Conservation (phyloP, 352 stramenopile genomes). For the Globisporangium takayamanum region DNA sequence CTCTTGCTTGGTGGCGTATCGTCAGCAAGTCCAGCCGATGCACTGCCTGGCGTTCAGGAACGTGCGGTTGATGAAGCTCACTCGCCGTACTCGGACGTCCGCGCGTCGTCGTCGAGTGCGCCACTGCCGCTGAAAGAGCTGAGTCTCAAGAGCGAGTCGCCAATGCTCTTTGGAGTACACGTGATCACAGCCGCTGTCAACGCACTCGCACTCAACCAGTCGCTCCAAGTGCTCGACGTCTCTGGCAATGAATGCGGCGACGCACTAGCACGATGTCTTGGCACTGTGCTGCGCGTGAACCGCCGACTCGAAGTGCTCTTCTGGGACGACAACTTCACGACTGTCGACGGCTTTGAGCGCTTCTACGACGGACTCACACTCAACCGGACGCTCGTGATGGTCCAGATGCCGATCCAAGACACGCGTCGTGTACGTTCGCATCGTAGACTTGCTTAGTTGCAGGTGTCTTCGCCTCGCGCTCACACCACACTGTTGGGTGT, state of each 20-base stretch:
- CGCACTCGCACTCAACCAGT: constrained; percentile 30
- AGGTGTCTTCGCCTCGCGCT: not conserved
- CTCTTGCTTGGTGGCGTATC: constrained; percentile 27
- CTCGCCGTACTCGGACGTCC: constrained; percentile 1
- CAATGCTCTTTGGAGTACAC: constrained; percentile 46
- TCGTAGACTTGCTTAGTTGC: not conserved
- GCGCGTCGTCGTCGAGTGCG: constrained; percentile 4
- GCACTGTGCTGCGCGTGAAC: constrained; percentile 42
- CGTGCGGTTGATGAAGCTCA: not conserved
- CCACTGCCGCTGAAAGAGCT: constrained; percentile 45
- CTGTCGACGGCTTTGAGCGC: constrained; percentile 51
- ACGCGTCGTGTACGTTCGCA: constrained; percentile 39
- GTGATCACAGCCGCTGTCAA: constrained; percentile 41
- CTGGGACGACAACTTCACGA: constrained; percentile 75
- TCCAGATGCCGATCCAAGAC: constrained; percentile 77
- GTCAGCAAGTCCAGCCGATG: not conserved
- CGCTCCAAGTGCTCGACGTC: constrained; percentile 61
- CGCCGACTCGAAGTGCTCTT: constrained; percentile 57
- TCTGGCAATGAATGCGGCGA: constrained; percentile 73
- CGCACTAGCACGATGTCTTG: constrained; percentile 38
- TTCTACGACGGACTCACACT: constrained; percentile 57
- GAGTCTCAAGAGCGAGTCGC: constrained; percentile 40
- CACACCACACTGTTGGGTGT: not conserved
- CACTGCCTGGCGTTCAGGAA: no score
- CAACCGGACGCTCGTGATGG: constrained; percentile 59